Base-by-base conservation (phyloP, 495 filamentous ascomycete genomes). In the Hypoxylon perforatum region DNA sequence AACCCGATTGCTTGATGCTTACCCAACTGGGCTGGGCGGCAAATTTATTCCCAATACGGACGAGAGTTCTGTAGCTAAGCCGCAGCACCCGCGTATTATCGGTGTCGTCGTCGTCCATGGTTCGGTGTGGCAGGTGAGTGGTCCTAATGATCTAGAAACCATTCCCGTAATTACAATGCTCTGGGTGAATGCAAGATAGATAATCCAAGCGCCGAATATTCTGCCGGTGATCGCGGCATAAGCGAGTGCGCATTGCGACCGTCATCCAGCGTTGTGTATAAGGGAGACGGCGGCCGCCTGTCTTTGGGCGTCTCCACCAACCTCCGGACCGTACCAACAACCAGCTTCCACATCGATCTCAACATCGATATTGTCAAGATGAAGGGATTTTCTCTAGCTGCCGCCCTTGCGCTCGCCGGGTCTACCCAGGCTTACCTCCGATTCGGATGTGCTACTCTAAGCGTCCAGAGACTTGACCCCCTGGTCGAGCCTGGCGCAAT, bases 381-480 rank as follows among this genome's bases (percentile, higher is more conserved):
- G 76, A 77, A 78, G 73, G 72, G 67, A 51, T 50, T 51, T 67
- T 61, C 68, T 30, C 48, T 70, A 63, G 60, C 76, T 15, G 63
- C 71, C 55, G 53, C 66, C 14, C 61, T 74, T 41, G 69, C 63
- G 57, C 70, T 75, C 22, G 68, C 65, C 36, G 70, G 67, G 57
- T 54, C 70, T 28, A 63, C 72, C 19, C 71, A 75, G 53, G 75
- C 73, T 52, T 72, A 70, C 36, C 71, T 78, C 59, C 76, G 76
- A 12, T 78, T 78, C 61, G 73, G 73, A 63, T 78, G 76, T 39
- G 67, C 73, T 1, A 75, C 67, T 14, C 54, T 78, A 17, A 74
- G 60, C 47, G 69, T 80, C 52, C 76, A 80, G 65, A 75, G 77
- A 35, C 71, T 80, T 8, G 77, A 80, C 50, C 77, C 77, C 15